Evolutionary conservation across 306 rosid genomes (phyloP).

Genomic region (Quercus alba): DNA sequence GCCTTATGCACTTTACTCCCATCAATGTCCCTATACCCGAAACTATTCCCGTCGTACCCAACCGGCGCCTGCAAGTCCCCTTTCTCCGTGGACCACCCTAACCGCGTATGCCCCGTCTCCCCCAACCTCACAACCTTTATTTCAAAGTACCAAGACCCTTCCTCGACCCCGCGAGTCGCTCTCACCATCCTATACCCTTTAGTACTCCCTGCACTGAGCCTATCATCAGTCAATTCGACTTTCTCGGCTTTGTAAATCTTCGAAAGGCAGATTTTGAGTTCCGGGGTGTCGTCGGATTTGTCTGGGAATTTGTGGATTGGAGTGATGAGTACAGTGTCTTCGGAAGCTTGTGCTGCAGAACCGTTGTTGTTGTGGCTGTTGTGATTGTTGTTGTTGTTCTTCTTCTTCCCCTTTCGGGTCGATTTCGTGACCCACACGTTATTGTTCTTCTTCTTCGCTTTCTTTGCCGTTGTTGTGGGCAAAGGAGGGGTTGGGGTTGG

Average conservation of each 20-base stretch:
- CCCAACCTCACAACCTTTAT: constrained; percentile 71
- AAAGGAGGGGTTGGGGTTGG: neutral
- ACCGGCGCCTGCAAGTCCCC: constrained; percentile 98
- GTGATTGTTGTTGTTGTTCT: constrained; percentile 58
- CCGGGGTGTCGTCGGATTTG: constrained; percentile 72
- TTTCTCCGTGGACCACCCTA: constrained; percentile 87
- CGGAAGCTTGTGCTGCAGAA: constrained; percentile 13
- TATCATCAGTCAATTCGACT: constrained; percentile 82
- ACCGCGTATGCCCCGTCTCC: constrained; percentile 79
- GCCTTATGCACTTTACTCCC: constrained; percentile 96
- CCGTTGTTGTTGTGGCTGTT: constrained; percentile 40
- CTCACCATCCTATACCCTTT: constrained; percentile 98
- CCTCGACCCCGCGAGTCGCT: constrained; percentile 80
- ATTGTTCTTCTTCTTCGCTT: constrained; percentile 85
- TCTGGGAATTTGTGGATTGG: constrained; percentile 88
- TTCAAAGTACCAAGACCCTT: constrained; percentile 96
- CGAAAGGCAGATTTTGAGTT: constrained; percentile 71
- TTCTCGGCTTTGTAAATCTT: constrained; percentile 96
- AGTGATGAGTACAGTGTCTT: constrained; percentile 76
- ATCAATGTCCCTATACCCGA: constrained; percentile 88
- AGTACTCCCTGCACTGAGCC: constrained; percentile 82
- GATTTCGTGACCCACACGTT: constrained; percentile 95
- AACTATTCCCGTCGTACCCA: constrained; percentile 87
- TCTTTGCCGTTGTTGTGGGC: constrained; percentile 46
- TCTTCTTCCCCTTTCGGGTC: constrained; percentile 84